Base-by-base conservation (phyloP, 202 grass and related monocot genomes). In the Setaria italica region DNA sequence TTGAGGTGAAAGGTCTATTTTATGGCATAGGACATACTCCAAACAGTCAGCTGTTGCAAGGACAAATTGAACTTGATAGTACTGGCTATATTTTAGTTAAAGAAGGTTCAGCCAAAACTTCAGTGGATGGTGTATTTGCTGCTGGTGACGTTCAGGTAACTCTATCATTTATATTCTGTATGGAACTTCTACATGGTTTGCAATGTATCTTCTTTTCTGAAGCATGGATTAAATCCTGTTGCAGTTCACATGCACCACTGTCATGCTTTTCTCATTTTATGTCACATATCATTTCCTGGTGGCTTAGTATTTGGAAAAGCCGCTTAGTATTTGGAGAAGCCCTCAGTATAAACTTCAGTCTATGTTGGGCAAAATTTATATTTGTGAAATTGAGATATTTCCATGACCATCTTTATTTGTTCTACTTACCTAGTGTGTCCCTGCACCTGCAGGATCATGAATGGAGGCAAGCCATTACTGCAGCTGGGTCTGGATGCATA, bases 81-180 rank as follows among this genome's bases (percentile, higher is more conserved):
- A 53, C 88, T 19, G 97, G 97, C 41, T 99, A 99, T 91, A 91
- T 99, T 76, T 79, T 91, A 83, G 92, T 99, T 69, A 88, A 91
- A 67, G 93, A 97, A 86, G 90, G 90, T 49, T 92, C 87, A 14
- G 88, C 92, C 77, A 91, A 92, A 89, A 97, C 97, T 80, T 94
- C 93, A 85, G 85, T 97, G 62, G 87, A 97, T 74, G 97, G 97
- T 45, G 97, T 97, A 87, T 99, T 99, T 91, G 97, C 97, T 85
- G 97, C 97, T 87, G 97, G 97, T 76, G 94, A 99, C 91, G 97
- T 99, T 60, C 97, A 99, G 97, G 97, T 99, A 83, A 77, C 50
- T 72, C 9, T 39, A 70, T 53, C 54, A 46, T 78, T 76, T 51
- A 69, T 19, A 58, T 42, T 56, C 15, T 87, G 1, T 41, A 29